Evolutionary conservation across 106 monocot species (phyloP), one percentile per base, ranked within the genome.

Genomic region (Allium cepa): DNA sequence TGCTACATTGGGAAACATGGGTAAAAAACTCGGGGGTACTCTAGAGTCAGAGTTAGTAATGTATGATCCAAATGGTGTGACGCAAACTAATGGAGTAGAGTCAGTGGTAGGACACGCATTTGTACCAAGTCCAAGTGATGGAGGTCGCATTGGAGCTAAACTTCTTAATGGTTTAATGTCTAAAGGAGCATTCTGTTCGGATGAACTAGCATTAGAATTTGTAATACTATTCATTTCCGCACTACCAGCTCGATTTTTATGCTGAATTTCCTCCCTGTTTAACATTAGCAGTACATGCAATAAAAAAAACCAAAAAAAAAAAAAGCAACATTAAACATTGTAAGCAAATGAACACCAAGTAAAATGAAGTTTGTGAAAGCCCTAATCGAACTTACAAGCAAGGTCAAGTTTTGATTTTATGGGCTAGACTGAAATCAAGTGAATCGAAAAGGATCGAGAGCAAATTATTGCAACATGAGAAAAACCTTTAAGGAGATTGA

Each of bases 111-210:
- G 66, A 56, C 62, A 36, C 69, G 60, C 14, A 58, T 49, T 57
- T 63, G 79, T 67, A 27, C 70, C 57, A 45, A 73, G 75, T 9
- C 85, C 83, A 26, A 81, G 50, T 8, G 81, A 56, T 0, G 77
- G 15, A 15, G 93, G 93, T 51, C 83, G 81, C 88, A 93, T 85
- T 9, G 93, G 93, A n/a, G 84, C 62, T 67, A 93, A 68, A n/a
- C 68, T 53, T 53, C 84, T 61, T 51, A 93, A 51, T 8, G 93
- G 93, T 50, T 89, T 84, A 2, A 78, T 79, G 62, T 93, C 93
- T 50, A 93, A 46, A 11, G 73, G 67, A 18, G 49, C 80, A 8
- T 55, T 17, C 10, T 28, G 46, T 46, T 12, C 15, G 47, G 46
- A 63, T 46, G 63, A 63, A 7, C 11, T 7, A 63, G 46, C 46